Evolutionary conservation across 192 early-diverging fungal species (phyloP).

Genomic region (Lobosporangium transversale): DNA sequence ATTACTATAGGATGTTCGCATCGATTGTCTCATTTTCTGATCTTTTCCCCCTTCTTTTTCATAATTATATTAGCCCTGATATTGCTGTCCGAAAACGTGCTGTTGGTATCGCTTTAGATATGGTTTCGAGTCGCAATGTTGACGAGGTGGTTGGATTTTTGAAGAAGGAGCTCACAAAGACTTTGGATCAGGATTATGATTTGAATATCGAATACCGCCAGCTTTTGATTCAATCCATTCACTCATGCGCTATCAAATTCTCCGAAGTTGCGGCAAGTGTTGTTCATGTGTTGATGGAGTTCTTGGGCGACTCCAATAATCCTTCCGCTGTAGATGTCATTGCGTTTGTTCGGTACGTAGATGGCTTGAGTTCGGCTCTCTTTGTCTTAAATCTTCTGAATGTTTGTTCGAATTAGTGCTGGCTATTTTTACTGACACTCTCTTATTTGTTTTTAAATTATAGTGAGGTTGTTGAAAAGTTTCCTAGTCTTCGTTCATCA

Average conservation of each 20-base stretch:
- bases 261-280: conserved; percentile 96
- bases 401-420: background rate
- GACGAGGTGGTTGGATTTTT: conserved; percentile 91
- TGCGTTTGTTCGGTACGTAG: conserved; percentile 86
- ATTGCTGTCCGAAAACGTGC: conserved; percentile 93
- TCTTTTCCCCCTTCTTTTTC: no score
- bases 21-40: no score
- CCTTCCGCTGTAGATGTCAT: conserved; percentile 95
- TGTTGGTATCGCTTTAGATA: conserved; percentile 88
- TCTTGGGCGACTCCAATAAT: conserved; percentile 89
- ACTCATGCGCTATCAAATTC: conserved; percentile 94
- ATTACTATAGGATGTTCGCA: no score
- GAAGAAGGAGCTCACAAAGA: conserved; percentile 96
- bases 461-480: conserved; percentile 95
- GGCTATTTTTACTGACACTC: background rate
- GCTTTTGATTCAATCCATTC: conserved; percentile 95
- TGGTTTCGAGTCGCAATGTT: conserved; percentile 91
- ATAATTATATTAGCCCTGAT: conserved; percentile 74
- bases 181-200: conserved; percentile 90
- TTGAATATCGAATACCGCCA: conserved; percentile 94
- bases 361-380: no score
- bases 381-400: background rate
- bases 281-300: conserved; percentile 95
- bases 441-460: conserved; percentile 6
- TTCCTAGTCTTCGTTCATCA: conserved; percentile 84